Evolutionary conservation across 2,329 filamentous ascomycete species (phyloP), one percentile per base, ranked within the genome.

Genomic region (Xylaria sp.): DNA sequence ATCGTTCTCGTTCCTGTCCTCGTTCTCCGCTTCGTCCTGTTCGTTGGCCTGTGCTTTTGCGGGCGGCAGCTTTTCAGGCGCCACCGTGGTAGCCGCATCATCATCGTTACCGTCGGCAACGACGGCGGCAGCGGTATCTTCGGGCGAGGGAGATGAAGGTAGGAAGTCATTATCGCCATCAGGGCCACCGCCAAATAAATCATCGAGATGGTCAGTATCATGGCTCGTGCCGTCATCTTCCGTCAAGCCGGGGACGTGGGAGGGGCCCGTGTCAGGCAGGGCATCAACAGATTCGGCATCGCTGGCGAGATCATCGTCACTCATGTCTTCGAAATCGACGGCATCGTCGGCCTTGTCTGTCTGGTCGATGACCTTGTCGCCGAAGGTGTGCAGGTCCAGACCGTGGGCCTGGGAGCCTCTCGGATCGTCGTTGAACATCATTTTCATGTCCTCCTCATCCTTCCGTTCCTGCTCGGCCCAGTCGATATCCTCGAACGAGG

Each of bases 321-420:
- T 92, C 70, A 98, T 94, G 77, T 97, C 93, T 78, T 93, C 93
- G 75, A 86, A 99, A 78, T 99, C 96, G 70, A 96, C 83, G 48
- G 96, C 96, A 81, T 98, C 93, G 69, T 94, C 94, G 63, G 94
- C 95, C 81, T 99, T 99, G 79, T 93, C 92, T 6, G 85, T 84
- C 72, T 89, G 85, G 72, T 90, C 89, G 71, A 91, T 87, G 27
- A 84, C 78, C 62, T 81, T 81, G 60, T 82, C 78, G 47, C 75
- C 76, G 47, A 79, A 78, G 8, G 47, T 57, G 35, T 71, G 54
- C 2, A 70, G 55, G 35, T 85, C 81, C 67, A 88, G 77, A 60
- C 82, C 81, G 60, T 82, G 79, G 29, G 80, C 81, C 35, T 83
- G 79, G 32, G 84, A 60, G 29, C 23, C 32, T 62, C 82, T 80